A percentile compares a stretch with the other conserved stretches of the same genome.
phyloP scores from a whole-genome alignment of 371 early-diverging fungal species.

The Mucor indicus region DNA sequence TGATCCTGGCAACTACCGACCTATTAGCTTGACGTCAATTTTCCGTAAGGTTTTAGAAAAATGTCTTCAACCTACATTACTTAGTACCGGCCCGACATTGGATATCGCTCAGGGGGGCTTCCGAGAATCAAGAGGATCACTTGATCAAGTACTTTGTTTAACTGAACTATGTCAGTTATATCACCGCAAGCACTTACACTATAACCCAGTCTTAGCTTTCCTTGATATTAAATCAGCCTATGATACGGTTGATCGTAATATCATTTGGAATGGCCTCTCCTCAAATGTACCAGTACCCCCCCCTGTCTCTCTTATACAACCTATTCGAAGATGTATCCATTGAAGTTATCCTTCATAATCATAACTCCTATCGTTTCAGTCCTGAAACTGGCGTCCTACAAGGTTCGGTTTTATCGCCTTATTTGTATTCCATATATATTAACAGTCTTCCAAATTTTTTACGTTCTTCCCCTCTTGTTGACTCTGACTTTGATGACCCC shows the following conservation, averaged over 20 bases:
- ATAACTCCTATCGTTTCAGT: neutral
- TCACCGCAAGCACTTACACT: neutral
- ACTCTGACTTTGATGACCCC: too few species aligned
- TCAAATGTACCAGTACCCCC: neutral
- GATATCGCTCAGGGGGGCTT: constrained; percentile 26
- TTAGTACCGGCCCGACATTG: neutral
- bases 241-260: constrained; percentile 14
- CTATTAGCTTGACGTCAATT: constrained; percentile 4
- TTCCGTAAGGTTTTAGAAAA: neutral
- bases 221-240: constrained; percentile 25
- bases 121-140: neutral
- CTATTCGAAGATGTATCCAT: constrained; percentile 13
- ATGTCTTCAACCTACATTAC: neutral
- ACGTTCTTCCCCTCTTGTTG: neutral
- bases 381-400: constrained; percentile 25
- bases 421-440: constrained; percentile 21
- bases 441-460: constrained; percentile 12
- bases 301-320: neutral
- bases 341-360: constrained; percentile 1
- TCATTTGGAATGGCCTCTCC: neutral
- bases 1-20: constrained; percentile 7
- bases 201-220: constrained; percentile 7
- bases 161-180: constrained; percentile 5
- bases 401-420: constrained; percentile 25
- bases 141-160: constrained; percentile 9